Conservation (phyloP, 2,329 filamentous ascomycete genomes). For the Mycosphaerelloides madeirae region DNA sequence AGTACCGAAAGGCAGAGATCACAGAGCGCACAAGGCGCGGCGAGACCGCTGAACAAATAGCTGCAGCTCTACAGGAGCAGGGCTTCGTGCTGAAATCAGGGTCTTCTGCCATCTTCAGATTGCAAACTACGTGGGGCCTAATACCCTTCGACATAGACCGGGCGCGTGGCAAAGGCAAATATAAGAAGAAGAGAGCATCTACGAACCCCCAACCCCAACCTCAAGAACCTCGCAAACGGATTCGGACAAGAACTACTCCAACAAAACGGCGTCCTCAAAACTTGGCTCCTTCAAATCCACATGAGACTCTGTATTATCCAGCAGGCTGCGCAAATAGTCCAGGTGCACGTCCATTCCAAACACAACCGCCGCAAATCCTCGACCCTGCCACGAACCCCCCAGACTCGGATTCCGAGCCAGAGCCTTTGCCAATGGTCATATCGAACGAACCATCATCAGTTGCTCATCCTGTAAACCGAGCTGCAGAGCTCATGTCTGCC, state of each 20-base stretch:
- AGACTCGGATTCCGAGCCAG: constrained; percentile 2
- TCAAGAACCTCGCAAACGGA: not conserved
- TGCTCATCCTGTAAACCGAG: constrained; percentile 10
- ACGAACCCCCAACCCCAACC: not conserved
- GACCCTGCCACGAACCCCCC: not conserved
- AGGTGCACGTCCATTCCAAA: constrained; percentile 10
- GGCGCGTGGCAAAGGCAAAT: constrained; percentile 17
- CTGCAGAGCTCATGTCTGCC: constrained; percentile 24
- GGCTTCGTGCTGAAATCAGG: constrained; percentile 20
- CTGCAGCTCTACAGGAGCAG: constrained; percentile 17
- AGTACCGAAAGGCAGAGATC: constrained; percentile 19
- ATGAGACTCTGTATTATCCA: constrained; percentile 21
- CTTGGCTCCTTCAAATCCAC: constrained; percentile 11
- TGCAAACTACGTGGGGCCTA: constrained; percentile 24
- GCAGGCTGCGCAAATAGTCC: constrained; percentile 22
- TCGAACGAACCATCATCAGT: not conserved
- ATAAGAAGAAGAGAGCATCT: not conserved
- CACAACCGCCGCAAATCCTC: not conserved
- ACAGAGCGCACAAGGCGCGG: constrained; percentile 17
- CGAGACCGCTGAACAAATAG: constrained; percentile 24
- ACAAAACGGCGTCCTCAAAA: constrained; percentile 6
- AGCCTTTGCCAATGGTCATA: not conserved
- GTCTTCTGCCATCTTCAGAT: constrained; percentile 19
- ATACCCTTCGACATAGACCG: constrained; percentile 22
- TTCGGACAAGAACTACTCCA: not conserved